Base-by-base conservation (phyloP, 768 basidiomycete species). In the Phylloporus rhodoxanthus region DNA sequence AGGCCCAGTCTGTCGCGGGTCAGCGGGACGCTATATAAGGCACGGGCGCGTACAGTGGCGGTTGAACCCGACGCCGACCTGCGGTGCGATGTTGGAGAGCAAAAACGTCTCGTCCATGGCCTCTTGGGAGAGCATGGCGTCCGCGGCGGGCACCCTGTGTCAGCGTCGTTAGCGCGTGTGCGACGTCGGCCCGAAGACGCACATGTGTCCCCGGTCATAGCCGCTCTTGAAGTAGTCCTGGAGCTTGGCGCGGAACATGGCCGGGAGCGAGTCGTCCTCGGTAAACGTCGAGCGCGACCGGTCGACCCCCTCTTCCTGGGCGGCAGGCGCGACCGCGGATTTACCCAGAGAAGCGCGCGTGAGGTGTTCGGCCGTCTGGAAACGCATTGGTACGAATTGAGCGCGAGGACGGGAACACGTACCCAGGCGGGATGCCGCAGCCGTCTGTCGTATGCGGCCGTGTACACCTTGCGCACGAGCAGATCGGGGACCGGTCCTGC, bases 81-180 rank as follows among this genome's bases (percentile, higher is more conserved):
- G 96, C 37, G 96, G 96, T 5, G 96, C 95, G 45, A 99, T 96
- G 61, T 99, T 99, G 0, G 91, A 85, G 39, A 99, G 70, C 30
- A 91, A 71, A 68, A 99, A 99, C 0, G 95, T 99, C 70, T 99
- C 93, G 64, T 97, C 68, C 95, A 97, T 98, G 9, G 95, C 95
- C 48, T 79, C 77, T 76, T 94, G 92, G 14, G 89, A 91, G 28
- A 73, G 69, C 65, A 94, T 98, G 8, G 92, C 94, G 68, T 99
- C 96, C 26, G 95, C 95, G 17, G 95, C 95, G 29, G 94, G 93
- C 0, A 95, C 92, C 91, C 90, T 91, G 50, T 9, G 20, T n/a
- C 44, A 11, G 48, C 20, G 47, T 43, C 58, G 13, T 19, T 8
- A n/a, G 14, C 42, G 19, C 15, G 28, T 21, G 23, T 8, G 30